Conservation (phyloP, 306 rosid genomes). For the Rubus parviflorus region DNA sequence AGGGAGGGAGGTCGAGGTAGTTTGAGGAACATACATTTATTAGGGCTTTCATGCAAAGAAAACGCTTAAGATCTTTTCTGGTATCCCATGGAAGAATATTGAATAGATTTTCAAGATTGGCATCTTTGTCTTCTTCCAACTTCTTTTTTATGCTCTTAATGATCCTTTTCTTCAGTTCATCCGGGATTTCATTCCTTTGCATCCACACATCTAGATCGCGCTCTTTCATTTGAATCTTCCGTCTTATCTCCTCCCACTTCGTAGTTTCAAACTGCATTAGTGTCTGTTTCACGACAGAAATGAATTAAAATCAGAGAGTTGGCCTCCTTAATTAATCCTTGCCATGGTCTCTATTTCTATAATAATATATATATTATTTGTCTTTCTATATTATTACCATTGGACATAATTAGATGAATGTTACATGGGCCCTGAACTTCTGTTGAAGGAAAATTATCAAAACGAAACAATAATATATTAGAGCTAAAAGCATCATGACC, state of each 20-base stretch:
- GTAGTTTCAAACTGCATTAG: conserved; percentile 61
- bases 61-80: conserved; percentile 60
- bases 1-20: no score
- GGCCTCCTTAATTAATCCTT: no score
- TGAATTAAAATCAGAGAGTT: no score
- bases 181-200: conserved; percentile 10
- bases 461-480: neutral
- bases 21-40: conserved; percentile 39
- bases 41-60: conserved; percentile 56
- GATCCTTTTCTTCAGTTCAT: conserved; percentile 12
- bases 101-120: conserved; percentile 37
- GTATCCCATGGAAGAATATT: conserved; percentile 60
- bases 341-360: no score
- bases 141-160: neutral
- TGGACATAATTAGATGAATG: no score
- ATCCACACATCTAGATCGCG: conserved; percentile 24
- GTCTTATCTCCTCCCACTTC: conserved; percentile 64
- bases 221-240: conserved; percentile 21
- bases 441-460: neutral
- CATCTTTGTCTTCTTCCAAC: conserved; percentile 20
- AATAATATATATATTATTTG: no score
- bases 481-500: neutral
- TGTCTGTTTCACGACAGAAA: conserved; percentile 39
- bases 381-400: no score
- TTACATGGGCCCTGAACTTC: no score